Percentiles rank a stretch among this genome's conserved stretches.
These are phyloP conservation scores for Aeminium ludgeri DNA, from an alignment of 495 filamentous ascomycete species.

Conservation along the genomic window DNA sequence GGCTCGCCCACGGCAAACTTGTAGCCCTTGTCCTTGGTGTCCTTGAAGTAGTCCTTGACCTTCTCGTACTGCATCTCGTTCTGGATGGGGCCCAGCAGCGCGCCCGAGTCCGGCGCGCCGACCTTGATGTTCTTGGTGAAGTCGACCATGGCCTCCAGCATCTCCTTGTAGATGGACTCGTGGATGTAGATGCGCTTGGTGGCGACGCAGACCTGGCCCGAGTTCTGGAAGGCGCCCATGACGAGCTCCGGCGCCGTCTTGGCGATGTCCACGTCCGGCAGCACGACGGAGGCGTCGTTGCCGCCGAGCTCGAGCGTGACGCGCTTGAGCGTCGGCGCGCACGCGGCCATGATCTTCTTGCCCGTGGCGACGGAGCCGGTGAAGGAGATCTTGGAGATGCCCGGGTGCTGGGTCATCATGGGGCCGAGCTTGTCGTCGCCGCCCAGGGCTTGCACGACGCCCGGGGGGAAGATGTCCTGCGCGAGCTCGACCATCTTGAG, in stretches of 20 bases:
- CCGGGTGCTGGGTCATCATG: slow-evolving; percentile 18
- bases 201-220: slow-evolving; percentile 44
- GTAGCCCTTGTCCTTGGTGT: slow-evolving; percentile 26
- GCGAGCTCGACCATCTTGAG: slow-evolving; percentile 48
- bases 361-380: slow-evolving; percentile 22
- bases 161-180: slow-evolving; percentile 46
- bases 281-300: slow-evolving; percentile 52
- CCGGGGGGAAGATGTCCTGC: slow-evolving; percentile 43
- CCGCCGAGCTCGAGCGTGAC: slow-evolving; percentile 46
- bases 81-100: slow-evolving; percentile 32
- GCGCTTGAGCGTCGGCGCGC: slow-evolving; percentile 18
- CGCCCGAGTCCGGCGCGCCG: slow-evolving; percentile 21
- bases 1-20: slow-evolving; percentile 29
- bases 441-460: slow-evolving; percentile 49
- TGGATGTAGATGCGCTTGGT: slow-evolving; percentile 56
- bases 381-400: slow-evolving; percentile 20
- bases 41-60: slow-evolving; percentile 29
- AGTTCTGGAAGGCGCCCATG: slow-evolving; percentile 41
- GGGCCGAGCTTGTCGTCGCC: slow-evolving; percentile 28
- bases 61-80: slow-evolving; percentile 36
- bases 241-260: slow-evolving; percentile 39
- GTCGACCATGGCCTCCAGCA: slow-evolving; percentile 36
- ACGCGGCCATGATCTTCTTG: slow-evolving; percentile 22
- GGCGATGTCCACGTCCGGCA: slow-evolving; percentile 47
- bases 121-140: slow-evolving; percentile 35